phyloP scores from a whole-genome alignment of 192 early-diverging fungal species.

The Coemansia asiatica region DNA sequence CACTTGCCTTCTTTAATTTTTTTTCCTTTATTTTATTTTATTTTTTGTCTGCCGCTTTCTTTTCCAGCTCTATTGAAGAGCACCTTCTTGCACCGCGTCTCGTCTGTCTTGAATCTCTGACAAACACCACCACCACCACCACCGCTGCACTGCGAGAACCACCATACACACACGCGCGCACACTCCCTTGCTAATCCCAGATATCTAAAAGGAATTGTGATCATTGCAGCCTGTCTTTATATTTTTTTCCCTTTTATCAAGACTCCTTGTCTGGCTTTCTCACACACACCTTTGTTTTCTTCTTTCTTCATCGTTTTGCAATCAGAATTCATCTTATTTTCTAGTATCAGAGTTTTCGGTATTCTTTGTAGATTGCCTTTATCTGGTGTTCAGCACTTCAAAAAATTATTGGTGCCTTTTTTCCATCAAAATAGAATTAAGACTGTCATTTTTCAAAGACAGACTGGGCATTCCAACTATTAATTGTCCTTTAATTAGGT shows the following conservation, averaged over 20 bases:
- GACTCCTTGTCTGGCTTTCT: not conserved
- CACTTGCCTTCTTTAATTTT: not conserved
- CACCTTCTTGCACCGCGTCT: not conserved
- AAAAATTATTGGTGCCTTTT: not conserved
- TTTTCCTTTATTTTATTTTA: not conserved
- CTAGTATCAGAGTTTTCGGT: not conserved
- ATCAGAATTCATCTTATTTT: not conserved
- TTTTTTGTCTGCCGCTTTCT: not conserved
- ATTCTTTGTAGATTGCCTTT: not conserved
- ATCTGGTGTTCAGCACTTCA: not conserved
- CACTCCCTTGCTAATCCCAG: not conserved
- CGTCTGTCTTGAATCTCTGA: not conserved
- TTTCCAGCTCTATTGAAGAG: not conserved
- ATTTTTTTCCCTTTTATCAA: conserved; percentile 1
- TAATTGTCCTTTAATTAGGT: not conserved
- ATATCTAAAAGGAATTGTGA: not conserved
- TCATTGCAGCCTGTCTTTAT: not conserved
- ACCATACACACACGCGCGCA: no score
- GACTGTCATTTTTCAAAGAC: not conserved
- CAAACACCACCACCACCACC: no score
- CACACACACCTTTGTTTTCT: not conserved
- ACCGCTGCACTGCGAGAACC: not conserved
- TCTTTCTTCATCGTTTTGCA: no score
- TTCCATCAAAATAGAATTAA: not conserved
- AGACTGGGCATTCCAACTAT: not conserved